Evolutionary conservation across 225 moss, liverwort and hornwort genomes (phyloP).

Genomic region (Climacium dendroides): DNA sequence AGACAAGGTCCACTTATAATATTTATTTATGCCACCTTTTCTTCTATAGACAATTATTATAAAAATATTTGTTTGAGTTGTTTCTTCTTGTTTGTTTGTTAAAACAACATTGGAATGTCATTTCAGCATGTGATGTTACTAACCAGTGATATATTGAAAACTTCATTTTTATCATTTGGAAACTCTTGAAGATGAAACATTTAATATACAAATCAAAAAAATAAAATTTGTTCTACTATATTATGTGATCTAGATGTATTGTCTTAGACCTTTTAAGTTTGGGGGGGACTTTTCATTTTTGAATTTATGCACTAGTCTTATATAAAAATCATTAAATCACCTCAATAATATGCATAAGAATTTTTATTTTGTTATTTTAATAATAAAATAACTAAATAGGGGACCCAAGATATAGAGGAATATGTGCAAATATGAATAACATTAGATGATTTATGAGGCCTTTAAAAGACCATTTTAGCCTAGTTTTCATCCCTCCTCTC

Average conservation of each 20-base stretch:
- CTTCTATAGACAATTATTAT: background rate
- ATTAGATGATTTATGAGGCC: too few species aligned
- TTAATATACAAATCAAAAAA: background rate
- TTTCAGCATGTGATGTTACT: background rate
- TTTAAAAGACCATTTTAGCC: too few species aligned
- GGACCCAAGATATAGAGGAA: too few species aligned
- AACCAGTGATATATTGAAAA: background rate
- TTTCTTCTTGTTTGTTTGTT: background rate
- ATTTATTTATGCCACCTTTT: background rate
- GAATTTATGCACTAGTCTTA: background rate
- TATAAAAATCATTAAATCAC: background rate
- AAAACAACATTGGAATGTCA: background rate
- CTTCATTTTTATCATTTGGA: background rate
- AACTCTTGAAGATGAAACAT: fast-evolving
- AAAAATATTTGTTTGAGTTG: background rate
- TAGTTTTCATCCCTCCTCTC: too few species aligned
- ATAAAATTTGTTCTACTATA: background rate
- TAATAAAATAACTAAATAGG: too few species aligned
- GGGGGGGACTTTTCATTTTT: background rate
- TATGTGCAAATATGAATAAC: too few species aligned
- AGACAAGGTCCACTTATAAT: fast-evolving
- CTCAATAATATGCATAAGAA: too few species aligned
- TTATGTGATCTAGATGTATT: background rate
- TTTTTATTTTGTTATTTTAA: too few species aligned
- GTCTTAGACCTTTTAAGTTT: background rate